Evolutionary conservation across 352 stramenopile genomes (phyloP).

Genomic region (Globisporangium paddicum): DNA sequence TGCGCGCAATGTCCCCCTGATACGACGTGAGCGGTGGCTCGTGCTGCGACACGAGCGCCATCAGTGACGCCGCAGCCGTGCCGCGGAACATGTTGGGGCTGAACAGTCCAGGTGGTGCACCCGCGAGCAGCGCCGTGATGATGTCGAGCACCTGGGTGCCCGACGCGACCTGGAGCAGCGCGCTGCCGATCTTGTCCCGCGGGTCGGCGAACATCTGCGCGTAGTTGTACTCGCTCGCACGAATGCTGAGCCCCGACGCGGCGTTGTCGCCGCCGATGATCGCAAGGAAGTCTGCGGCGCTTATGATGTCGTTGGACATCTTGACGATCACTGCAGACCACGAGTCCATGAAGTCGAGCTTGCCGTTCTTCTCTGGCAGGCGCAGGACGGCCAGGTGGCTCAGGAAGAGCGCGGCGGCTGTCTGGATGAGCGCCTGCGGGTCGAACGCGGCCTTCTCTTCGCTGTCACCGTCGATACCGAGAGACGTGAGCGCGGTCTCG

Average conservation of each 20-base stretch:
- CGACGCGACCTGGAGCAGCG: constrained; percentile 42
- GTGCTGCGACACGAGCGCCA: constrained; percentile 30
- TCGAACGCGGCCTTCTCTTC: constrained; percentile 27
- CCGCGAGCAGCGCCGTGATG: constrained; percentile 47
- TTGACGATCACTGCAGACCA: constrained; percentile 60
- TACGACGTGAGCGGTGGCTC: constrained; percentile 36
- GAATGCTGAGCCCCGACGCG: constrained; percentile 38
- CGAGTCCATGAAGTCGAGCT: constrained; percentile 70
- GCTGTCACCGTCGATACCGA: constrained; percentile 22
- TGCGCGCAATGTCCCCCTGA: constrained; percentile 41
- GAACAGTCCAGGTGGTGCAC: constrained; percentile 45
- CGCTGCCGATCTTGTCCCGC: constrained; percentile 35
- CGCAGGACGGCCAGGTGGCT: constrained; percentile 44
- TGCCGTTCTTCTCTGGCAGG: constrained; percentile 46
- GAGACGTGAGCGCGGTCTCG: constrained; percentile 38
- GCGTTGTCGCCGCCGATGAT: constrained; percentile 42
- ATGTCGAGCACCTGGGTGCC: constrained; percentile 68
- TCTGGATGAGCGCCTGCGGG: constrained; percentile 35
- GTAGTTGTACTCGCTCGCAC: constrained; percentile 61
- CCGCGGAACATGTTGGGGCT: constrained; percentile 69
- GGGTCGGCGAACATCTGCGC: constrained; percentile 54
- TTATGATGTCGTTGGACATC: constrained; percentile 60
- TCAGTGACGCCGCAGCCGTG: constrained; percentile 41
- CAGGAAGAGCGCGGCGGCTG: constrained; percentile 50
- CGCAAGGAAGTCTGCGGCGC: constrained; percentile 45